Conservation (phyloP, 805 yeast species). For the Sugiyamaella chiloensis region DNA sequence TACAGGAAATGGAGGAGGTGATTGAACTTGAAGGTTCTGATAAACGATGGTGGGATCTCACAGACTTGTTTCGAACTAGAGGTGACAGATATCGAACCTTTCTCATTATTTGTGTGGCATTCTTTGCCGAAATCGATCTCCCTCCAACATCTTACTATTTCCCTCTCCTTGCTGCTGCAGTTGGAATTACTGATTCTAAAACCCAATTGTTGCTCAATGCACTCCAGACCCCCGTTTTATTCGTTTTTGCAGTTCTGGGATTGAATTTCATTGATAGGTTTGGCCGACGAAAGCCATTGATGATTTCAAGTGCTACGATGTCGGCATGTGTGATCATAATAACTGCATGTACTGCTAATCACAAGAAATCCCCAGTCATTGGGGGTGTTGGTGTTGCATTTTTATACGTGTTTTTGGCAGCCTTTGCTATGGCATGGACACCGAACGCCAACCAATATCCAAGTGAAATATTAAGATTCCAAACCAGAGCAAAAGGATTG, state of each 20-base stretch:
- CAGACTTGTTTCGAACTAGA: constrained; percentile 19
- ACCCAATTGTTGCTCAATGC: constrained; percentile 10
- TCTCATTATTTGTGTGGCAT: constrained; percentile 15
- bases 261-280: constrained; percentile 11
- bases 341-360: constrained; percentile 11
- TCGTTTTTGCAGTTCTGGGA: constrained; percentile 10
- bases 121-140: constrained; percentile 16
- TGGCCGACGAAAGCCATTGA: constrained; percentile 10
- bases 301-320: constrained; percentile 16
- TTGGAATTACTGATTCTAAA: constrained; percentile 14
- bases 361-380: constrained; percentile 12
- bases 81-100: constrained; percentile 19
- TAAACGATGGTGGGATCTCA: constrained; percentile 24
- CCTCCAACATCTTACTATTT: constrained; percentile 22
- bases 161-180: constrained; percentile 13
- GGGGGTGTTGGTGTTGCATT: constrained; percentile 24
- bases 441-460: constrained; percentile 39
- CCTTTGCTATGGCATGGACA: constrained; percentile 25
- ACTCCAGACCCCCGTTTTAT: constrained; percentile 24
- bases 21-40: constrained; percentile 22
- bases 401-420: constrained; percentile 23
- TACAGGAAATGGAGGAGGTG: constrained; percentile 20
- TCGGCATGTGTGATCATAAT: constrained; percentile 21
- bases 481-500: constrained; percentile 32
- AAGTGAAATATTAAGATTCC: constrained; percentile 29